Conservation (phyloP, 441 rosid genomes). For the Isatis lusitanica region DNA sequence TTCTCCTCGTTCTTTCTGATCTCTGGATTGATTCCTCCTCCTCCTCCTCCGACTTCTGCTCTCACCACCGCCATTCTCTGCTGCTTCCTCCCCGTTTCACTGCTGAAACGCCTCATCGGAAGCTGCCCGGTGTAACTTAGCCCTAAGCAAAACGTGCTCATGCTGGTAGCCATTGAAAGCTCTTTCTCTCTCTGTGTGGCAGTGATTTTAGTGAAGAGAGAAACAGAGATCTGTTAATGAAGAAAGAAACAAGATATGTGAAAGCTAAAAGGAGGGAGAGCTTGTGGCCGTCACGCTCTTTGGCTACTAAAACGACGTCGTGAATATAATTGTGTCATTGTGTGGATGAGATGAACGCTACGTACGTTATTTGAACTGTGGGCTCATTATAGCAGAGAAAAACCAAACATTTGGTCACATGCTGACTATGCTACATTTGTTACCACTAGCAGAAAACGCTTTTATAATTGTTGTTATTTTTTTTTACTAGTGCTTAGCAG, state of each 20-base stretch:
- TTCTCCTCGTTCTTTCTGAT: slow-evolving; percentile 83
- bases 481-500: background rate
- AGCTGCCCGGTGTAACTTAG: slow-evolving; percentile 34
- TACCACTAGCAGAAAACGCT: background rate
- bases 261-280: background rate
- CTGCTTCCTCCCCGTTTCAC: slow-evolving; percentile 30
- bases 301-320: slow-evolving; percentile 9
- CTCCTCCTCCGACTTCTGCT: slow-evolving; percentile 56
- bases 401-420: background rate
- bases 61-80: slow-evolving; percentile 53
- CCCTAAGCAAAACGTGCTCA: slow-evolving; percentile 32
- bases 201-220: slow-evolving; percentile 7
- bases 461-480: background rate
- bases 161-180: slow-evolving; percentile 44
- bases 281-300: slow-evolving; percentile 38
- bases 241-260: slow-evolving; percentile 16
- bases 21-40: slow-evolving; percentile 61
- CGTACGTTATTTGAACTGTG: slow-evolving; percentile 5
- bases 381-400: background rate
- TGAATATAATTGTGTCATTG: too few species aligned
- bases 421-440: background rate
- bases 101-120: background rate
- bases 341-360: slow-evolving; percentile 13
- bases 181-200: slow-evolving; percentile 5
- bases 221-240: slow-evolving; percentile 13